A percentile compares a stretch with the other conserved stretches of the same genome.
phyloP scores from a whole-genome alignment of 352 stramenopile species.

The Globisporangium spinosum region DNA sequence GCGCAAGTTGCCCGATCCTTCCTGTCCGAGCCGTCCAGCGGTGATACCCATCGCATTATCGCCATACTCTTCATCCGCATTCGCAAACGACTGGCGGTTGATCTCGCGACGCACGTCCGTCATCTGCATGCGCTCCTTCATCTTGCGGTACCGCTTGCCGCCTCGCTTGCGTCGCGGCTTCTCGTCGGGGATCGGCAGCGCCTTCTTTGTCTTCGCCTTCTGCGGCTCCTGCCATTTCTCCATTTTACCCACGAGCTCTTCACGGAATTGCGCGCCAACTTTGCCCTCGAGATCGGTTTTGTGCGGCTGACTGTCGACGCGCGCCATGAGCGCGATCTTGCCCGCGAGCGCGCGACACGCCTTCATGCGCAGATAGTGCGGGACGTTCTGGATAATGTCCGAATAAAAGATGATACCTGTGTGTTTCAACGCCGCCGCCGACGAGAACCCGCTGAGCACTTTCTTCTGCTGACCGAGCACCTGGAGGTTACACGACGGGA shows the following conservation, averaged over 20 bases:
- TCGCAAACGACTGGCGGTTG: constrained; percentile 94
- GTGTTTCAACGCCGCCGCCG: constrained; percentile 83
- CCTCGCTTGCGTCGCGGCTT: constrained; percentile 94
- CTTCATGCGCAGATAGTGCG: constrained; percentile 93
- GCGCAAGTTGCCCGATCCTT: constrained; percentile 87
- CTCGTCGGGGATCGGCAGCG: constrained; percentile 94
- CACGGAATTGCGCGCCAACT: constrained; percentile 83
- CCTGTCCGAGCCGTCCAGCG: constrained; percentile 86
- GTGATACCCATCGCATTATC: constrained; percentile 98
- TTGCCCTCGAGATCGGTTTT: constrained; percentile 55
- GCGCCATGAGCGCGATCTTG: constrained; percentile 88
- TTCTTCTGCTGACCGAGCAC: constrained; percentile 94
- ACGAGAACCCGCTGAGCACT: constrained; percentile 88
- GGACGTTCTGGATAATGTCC: constrained; percentile 90
- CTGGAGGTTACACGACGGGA: constrained; percentile 97
- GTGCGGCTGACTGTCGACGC: constrained; percentile 90
- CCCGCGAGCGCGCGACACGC: constrained; percentile 91
- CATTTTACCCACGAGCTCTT: constrained; percentile 93
- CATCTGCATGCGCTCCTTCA: constrained; percentile 97
- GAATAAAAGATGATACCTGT: constrained; percentile 92
- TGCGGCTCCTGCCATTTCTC: constrained; percentile 97
- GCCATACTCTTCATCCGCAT: constrained; percentile 94
- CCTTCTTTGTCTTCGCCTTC: constrained; percentile 96
- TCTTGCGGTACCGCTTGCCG: constrained; percentile 92
- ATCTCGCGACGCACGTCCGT: constrained; percentile 96